phyloP scores from a whole-genome alignment of 108 stramenopile species.

The Fragilaria crotonensis region DNA sequence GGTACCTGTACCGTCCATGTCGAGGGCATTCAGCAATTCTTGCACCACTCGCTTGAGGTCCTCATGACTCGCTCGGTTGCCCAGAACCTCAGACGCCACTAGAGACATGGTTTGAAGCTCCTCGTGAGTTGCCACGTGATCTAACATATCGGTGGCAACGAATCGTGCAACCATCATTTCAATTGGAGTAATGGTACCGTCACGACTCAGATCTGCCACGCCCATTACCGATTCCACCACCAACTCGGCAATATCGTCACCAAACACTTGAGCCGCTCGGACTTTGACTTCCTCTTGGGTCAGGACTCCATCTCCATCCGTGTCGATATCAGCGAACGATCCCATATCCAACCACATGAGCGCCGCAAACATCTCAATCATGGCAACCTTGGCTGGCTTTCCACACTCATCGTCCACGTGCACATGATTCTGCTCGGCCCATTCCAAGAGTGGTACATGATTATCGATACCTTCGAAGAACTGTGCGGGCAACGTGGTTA shows the following conservation, averaged over 20 bases:
- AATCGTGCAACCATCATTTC: conserved; percentile 23
- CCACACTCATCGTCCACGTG: conserved; percentile 11
- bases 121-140: conserved; percentile 3
- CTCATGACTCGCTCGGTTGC: background rate
- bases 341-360: conserved; percentile 35
- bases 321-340: conserved; percentile 32
- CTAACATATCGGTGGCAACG: conserved; percentile 18
- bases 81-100: conserved; percentile 1
- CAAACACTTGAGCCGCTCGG: conserved; percentile 8
- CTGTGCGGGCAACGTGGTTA: conserved; percentile 18
- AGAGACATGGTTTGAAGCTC: conserved; percentile 1
- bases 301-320: conserved; percentile 30
- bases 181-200: conserved; percentile 24
- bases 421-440: conserved; percentile 4
- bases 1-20: background rate
- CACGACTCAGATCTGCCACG: conserved; percentile 29
- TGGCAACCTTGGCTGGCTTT: conserved; percentile 17
- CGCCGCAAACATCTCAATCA: conserved; percentile 30
- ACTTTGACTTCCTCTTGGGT: conserved; percentile 25
- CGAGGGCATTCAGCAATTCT: background rate
- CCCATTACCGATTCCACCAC: conserved; percentile 31
- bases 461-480: conserved; percentile 39
- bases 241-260: conserved; percentile 15
- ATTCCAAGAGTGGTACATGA: conserved; percentile 34
- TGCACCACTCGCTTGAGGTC: background rate